Evolutionary conservation across 768 basidiomycete genomes (phyloP), one percentile per base, ranked within the genome.

Genomic region (Mrakia hoshinonis): DNA sequence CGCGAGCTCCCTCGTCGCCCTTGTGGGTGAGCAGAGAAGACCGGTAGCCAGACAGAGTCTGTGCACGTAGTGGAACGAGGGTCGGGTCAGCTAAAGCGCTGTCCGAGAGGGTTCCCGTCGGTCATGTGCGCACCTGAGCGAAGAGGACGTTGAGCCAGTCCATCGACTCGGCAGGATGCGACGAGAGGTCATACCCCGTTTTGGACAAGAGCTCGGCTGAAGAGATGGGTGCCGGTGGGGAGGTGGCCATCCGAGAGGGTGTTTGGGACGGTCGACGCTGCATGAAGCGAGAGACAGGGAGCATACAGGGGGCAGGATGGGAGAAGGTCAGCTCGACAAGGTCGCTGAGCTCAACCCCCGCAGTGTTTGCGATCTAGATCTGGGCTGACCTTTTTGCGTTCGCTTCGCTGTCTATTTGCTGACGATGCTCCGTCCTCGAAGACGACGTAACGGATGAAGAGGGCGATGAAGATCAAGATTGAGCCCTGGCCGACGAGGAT

Each of bases 361-460:
- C n/a, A n/a, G n/a, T 34, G 29, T 10, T 5, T 20, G 4, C 55
- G 10, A 7, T 2, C 9, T 48, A 3, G 29, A 29, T 22, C 12
- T n/a, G 20, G n/a, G 22, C 22, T 24, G 34, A 62, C 51, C 68
- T 72, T 76, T 46, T 69, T 55, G 22, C 72, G 31, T 39, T 74
- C 63, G 11, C 34, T 54, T 49, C 58, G 24, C 51, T 12, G 43
- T 24, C 49, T 24, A 7, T 43, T 22, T 58, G 48, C 11, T 15
- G 69, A n/a, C 67, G 64, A 54, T 48, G 69, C 29, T 62, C 79
- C 74, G 7, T 90, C 86, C 75, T 96, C 91, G 74, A 99, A 87
- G 77, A 99, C 96, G 69, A 98, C 87, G 81, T 96, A 98, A 77
- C 91, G 90, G 80, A 99, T 86, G 78, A 99, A 85, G 73, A 93